Conservation (phyloP, 2,329 filamentous ascomycete genomes). For the Periconia sp. region DNA sequence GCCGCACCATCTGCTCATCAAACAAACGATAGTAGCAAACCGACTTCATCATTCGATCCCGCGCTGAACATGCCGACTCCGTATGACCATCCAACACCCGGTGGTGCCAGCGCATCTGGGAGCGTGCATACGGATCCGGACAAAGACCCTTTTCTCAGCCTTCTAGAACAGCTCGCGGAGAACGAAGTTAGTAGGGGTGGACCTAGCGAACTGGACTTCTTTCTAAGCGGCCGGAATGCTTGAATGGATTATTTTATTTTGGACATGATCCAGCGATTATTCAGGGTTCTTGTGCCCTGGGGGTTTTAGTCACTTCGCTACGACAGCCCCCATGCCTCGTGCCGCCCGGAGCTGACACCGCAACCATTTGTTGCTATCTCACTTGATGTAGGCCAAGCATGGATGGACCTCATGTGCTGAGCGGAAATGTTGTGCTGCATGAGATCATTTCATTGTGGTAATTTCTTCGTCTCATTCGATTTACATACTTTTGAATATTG, state of each 20-base stretch:
- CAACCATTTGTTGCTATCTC: neutral
- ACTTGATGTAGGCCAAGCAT: neutral
- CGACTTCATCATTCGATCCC: constrained; percentile 32
- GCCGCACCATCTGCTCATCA: constrained; percentile 2
- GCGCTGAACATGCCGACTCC: constrained; percentile 47
- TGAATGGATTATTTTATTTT: constrained; percentile 10
- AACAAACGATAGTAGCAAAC: constrained; percentile 13
- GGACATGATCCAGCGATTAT: constrained; percentile 4
- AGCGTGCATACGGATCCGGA: constrained; percentile 53
- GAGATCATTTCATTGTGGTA: neutral
- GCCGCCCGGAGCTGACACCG: neutral
- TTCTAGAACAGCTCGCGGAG: constrained; percentile 80
- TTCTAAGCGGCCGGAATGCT: constrained; percentile 52
- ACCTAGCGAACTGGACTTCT: constrained; percentile 77
- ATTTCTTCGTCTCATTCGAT: neutral
- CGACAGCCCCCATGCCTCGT: neutral
- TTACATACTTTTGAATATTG: neutral
- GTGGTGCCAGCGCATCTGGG: constrained; percentile 46
- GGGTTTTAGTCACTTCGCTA: neutral
- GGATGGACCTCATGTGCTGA: neutral
- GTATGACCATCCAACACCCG: constrained; percentile 48
- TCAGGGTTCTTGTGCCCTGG: neutral
- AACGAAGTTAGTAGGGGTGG: constrained; percentile 71
- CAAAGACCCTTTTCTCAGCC: constrained; percentile 77
- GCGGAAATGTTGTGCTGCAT: neutral